These are phyloP conservation scores for Globisporangium irregulare DNA, from an alignment of 352 stramenopile species.

Conservation along the genomic window DNA sequence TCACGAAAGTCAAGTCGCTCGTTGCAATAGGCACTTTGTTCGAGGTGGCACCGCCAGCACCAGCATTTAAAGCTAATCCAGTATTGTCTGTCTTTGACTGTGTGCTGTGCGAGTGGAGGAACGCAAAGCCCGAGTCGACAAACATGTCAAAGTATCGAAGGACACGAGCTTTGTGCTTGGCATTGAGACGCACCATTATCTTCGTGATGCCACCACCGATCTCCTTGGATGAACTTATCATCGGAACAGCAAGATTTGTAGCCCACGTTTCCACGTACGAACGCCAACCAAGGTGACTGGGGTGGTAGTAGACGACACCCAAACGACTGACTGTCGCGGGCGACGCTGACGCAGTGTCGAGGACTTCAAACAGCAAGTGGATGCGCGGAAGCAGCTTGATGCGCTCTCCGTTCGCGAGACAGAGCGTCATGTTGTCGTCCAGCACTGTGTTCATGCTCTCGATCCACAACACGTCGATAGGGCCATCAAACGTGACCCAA, in stretches of 20 bases:
- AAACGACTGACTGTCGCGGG: conserved; percentile 91
- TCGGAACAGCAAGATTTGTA: conserved; percentile 32
- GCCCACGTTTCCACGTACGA: conserved; percentile 65
- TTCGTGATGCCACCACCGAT: not conserved
- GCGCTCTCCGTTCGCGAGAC: conserved; percentile 85
- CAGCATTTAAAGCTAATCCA: not conserved
- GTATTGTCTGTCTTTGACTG: not conserved
- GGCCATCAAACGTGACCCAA: conserved; percentile 85
- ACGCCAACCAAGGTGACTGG: conserved; percentile 56
- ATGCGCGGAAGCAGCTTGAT: conserved; percentile 86
- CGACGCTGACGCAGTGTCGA: conserved; percentile 87
- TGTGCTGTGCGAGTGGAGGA: conserved; percentile 28
- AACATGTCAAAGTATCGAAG: conserved; percentile 64
- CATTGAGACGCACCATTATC: conserved; percentile 21
- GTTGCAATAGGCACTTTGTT: conserved; percentile 39
- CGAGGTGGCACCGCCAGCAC: not conserved
- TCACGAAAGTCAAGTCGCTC: conserved; percentile 50
- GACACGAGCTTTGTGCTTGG: conserved; percentile 39
- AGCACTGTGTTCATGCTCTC: conserved; percentile 89
- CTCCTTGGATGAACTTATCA: conserved; percentile 19
- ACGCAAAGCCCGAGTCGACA: conserved; percentile 46
- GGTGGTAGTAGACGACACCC: conserved; percentile 90
- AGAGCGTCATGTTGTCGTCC: conserved; percentile 90
- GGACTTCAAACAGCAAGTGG: conserved; percentile 92
- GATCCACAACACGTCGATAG: conserved; percentile 83